phyloP scores from a whole-genome alignment of 345 rosid genomes.

The Eucalyptus tenuipes region DNA sequence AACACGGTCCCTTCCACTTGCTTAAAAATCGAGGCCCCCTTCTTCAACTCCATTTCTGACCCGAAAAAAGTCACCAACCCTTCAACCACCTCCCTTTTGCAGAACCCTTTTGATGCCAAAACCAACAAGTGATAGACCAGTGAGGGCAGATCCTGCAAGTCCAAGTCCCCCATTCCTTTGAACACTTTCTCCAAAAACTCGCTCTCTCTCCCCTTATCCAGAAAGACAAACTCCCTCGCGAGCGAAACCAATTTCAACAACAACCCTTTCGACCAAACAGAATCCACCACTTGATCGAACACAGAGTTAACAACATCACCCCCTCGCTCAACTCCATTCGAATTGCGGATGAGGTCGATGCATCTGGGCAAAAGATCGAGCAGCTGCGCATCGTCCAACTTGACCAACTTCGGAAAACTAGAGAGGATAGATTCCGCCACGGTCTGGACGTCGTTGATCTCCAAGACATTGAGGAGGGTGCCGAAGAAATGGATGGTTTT shows the following conservation, averaged over 20 bases:
- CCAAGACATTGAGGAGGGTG: conserved; percentile 24
- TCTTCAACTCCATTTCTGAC: conserved; percentile 21
- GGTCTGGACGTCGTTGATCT: conserved; percentile 17
- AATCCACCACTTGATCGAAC: conserved; percentile 28
- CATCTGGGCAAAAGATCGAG: conserved; percentile 63
- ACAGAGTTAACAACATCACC: conserved; percentile 22
- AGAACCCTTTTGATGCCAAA: conserved; percentile 71
- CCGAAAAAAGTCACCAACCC: conserved; percentile 66
- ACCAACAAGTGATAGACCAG: conserved; percentile 64
- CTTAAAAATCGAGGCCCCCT: conserved; percentile 37
- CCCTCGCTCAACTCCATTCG: conserved; percentile 16
- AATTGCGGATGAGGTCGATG: conserved; percentile 22
- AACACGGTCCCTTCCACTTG: conserved; percentile 76
- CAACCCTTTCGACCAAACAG: conserved; percentile 52
- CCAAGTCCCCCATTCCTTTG: conserved; percentile 34
- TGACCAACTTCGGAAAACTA: conserved; percentile 2
- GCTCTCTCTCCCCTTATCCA: conserved; percentile 38
- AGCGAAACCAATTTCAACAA: conserved; percentile 50
- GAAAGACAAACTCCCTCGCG: conserved; percentile 39
- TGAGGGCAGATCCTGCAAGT: conserved; percentile 70
- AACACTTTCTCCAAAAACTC: conserved; percentile 65
- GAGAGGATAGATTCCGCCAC: conserved; percentile 27
- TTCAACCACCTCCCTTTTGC: conserved; percentile 56
- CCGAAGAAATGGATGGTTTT: conserved; percentile 42
- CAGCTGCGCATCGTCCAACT: conserved; percentile 58